Percentiles rank a stretch among this genome's conserved stretches.
Evolutionary conservation across 805 yeast species (phyloP).

Genomic region (Lipomyces yamadae): DNA sequence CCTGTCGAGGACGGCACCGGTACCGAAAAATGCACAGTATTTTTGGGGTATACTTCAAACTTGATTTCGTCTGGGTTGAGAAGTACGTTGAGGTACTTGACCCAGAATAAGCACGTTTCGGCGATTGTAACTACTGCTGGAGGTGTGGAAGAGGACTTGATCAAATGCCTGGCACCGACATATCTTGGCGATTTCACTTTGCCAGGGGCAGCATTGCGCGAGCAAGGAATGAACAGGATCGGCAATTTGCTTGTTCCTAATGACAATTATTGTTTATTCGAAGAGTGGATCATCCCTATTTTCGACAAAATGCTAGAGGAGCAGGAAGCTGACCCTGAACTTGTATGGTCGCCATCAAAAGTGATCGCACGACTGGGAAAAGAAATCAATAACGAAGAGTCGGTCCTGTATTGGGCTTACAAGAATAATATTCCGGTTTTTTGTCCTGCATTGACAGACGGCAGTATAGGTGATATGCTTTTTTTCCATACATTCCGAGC

Average conservation of each 20-base stretch:
- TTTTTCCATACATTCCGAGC: conserved; percentile 97
- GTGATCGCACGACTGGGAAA: conserved; percentile 92
- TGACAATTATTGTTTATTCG: conserved; percentile 96
- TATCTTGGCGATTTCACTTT: conserved; percentile 88
- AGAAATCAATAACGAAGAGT: conserved; percentile 90
- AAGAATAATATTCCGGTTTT: conserved; percentile 94
- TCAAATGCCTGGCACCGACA: conserved; percentile 96
- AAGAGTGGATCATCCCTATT: conserved; percentile 98
- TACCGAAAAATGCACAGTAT: conserved; percentile 76
- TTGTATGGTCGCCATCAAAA: conserved; percentile 91
- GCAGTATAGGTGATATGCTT: conserved; percentile 98
- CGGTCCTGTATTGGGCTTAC: conserved; percentile 97
- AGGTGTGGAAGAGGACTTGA: conserved; percentile 96
- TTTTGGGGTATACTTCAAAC: conserved; percentile 95
- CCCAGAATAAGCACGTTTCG: conserved; percentile 90
- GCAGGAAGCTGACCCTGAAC: conserved; percentile 69
- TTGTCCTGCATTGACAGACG: conserved; percentile 98
- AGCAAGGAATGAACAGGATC: conserved; percentile 95
- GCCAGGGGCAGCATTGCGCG: conserved; percentile 81
- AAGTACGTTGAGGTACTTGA: conserved; percentile 85
- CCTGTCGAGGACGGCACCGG: conserved; percentile 51
- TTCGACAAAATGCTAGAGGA: conserved; percentile 86
- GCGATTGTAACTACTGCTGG: conserved; percentile 98
- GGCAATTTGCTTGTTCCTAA: conserved; percentile 97
- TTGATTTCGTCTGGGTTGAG: conserved; percentile 93